phyloP scores from a whole-genome alignment of 1,139 yeast species.

The Saccharomyces hybrid region DNA sequence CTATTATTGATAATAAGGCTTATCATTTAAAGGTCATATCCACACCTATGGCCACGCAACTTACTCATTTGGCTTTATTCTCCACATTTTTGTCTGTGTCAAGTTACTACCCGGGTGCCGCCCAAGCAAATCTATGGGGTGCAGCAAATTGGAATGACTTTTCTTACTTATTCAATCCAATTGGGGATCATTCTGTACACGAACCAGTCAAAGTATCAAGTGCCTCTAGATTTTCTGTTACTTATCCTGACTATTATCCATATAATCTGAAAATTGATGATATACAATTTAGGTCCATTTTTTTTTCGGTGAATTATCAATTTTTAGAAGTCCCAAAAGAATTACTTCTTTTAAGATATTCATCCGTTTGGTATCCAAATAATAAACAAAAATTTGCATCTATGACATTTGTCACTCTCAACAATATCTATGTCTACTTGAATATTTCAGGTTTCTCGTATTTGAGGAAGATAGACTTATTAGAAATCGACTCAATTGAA shows the following conservation, averaged over 20 bases:
- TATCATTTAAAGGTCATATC: conserved; percentile 27
- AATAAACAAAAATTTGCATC: conserved; percentile 66
- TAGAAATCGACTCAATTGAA: conserved; percentile 54
- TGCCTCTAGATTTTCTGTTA: conserved; percentile 6
- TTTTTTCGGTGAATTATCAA: conserved; percentile 34
- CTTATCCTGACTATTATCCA: conserved; percentile 63
- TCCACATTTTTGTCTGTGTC: conserved; percentile 47
- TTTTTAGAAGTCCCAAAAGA: conserved; percentile 39
- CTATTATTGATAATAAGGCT: conserved; percentile 9
- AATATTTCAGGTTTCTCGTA: conserved; percentile 72
- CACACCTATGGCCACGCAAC: conserved; percentile 69
- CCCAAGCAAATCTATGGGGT: conserved; percentile 90
- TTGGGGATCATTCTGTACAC: background rate
- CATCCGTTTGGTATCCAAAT: conserved; percentile 65
- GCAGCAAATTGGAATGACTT: conserved; percentile 73
- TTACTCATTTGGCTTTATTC: conserved; percentile 60
- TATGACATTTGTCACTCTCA: conserved; percentile 56
- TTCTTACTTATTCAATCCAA: conserved; percentile 35
- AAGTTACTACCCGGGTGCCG: conserved; percentile 65
- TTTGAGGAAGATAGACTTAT: conserved; percentile 44
- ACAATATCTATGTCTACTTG: conserved; percentile 57
- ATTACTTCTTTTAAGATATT: conserved; percentile 54
- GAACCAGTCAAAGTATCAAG: background rate
- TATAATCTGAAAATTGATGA: conserved; percentile 53
- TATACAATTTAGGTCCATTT: conserved; percentile 71